A percentile compares a stretch with the other conserved stretches of the same genome.
phyloP scores from a whole-genome alignment of 805 yeast species.

The Spathaspora girioi region DNA sequence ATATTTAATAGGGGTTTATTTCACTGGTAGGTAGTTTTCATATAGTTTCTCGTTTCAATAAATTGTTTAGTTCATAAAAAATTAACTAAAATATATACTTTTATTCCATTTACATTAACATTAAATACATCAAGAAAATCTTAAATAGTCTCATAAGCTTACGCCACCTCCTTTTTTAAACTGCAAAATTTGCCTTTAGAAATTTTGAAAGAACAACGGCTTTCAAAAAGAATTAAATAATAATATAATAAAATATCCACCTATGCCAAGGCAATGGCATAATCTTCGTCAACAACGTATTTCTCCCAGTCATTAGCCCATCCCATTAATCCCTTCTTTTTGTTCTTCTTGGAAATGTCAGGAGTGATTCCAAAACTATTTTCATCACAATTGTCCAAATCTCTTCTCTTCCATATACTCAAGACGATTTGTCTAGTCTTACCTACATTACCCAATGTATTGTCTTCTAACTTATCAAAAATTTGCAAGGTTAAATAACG shows the following conservation, averaged over 20 bases:
- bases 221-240: constrained; percentile 1
- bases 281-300: constrained; percentile 23
- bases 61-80: too few species aligned
- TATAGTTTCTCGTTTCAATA: background rate
- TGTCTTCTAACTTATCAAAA: constrained; percentile 19
- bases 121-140: constrained; percentile 1
- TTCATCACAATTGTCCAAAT: constrained; percentile 18
- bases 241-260: background rate
- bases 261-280: constrained; percentile 20
- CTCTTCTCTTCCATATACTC: constrained; percentile 27
- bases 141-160: background rate
- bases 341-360: constrained; percentile 1
- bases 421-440: constrained; percentile 18
- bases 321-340: constrained; percentile 13
- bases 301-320: constrained; percentile 28
- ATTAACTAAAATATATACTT: background rate
- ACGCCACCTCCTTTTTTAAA: background rate
- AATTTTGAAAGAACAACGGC: background rate
- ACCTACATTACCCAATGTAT: constrained; percentile 25
- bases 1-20: background rate
- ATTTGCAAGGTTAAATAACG: constrained; percentile 21
- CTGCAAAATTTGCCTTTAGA: background rate
- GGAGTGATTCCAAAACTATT: constrained; percentile 13
- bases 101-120: constrained; percentile 2
- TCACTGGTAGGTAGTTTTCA: background rate